phyloP scores from a whole-genome alignment of 1,284 basidiomycete species.

The Ustilago shanxiensis region DNA sequence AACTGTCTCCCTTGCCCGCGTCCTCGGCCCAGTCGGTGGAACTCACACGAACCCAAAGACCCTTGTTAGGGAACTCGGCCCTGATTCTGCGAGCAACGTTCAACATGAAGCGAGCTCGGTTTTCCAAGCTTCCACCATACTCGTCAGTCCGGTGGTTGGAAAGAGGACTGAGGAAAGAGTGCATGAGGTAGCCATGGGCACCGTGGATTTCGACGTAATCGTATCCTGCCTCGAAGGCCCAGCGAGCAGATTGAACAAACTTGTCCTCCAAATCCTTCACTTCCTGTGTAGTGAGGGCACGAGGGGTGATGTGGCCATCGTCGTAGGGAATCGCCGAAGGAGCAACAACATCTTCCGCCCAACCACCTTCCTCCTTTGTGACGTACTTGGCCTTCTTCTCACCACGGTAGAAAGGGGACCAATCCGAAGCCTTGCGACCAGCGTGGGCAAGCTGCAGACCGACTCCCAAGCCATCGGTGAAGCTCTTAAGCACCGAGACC shows the following conservation, averaged over 20 bases:
- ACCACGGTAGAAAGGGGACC: constrained; percentile 72
- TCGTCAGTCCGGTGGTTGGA: constrained; percentile 67
- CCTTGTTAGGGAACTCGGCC: constrained; percentile 59
- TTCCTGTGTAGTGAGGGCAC: constrained; percentile 75
- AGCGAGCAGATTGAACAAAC: constrained; percentile 77
- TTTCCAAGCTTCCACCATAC: constrained; percentile 67
- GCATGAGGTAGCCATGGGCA: constrained; percentile 77
- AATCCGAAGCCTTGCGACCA: constrained; percentile 78
- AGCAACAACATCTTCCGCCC: constrained; percentile 78
- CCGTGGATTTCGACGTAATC: constrained; percentile 81
- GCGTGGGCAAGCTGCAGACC: constrained; percentile 86
- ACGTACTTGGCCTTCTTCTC: constrained; percentile 35
- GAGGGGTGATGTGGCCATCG: constrained; percentile 74
- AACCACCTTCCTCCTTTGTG: constrained; percentile 74
- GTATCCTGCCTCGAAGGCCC: constrained; percentile 71
- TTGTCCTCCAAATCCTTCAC: constrained; percentile 77
- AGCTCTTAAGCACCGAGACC: constrained; percentile 79
- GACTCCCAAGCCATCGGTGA: constrained; percentile 76
- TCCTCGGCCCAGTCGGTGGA: constrained; percentile 65
- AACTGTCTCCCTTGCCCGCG: constrained; percentile 43
- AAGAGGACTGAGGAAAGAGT: constrained; percentile 70
- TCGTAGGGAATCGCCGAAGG: constrained; percentile 76
- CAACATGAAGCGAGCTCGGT: constrained; percentile 54
- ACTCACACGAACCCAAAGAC: constrained; percentile 66
- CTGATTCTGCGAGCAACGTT: constrained; percentile 57